Percentiles rank a stretch among this genome's conserved stretches.
These are phyloP conservation scores for Petunia secreta DNA, from an alignment of 257 asterid species.

Conservation along the genomic window DNA sequence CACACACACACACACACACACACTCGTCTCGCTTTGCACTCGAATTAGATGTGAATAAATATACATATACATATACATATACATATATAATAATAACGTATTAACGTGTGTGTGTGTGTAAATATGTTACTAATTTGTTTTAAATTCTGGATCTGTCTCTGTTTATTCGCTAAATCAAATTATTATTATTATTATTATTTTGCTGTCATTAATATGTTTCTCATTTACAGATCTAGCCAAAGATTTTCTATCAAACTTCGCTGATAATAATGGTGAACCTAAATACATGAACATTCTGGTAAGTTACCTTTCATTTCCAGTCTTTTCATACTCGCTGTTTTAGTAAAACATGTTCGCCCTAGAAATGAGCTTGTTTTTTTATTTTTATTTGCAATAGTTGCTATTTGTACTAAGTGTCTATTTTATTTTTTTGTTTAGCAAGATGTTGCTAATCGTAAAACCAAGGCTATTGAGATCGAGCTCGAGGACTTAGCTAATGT, in stretches of 20 bases:
- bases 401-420: background rate
- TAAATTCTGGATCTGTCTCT: background rate
- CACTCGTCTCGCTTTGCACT: background rate
- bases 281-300: slow-evolving; percentile 80
- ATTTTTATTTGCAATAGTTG: background rate
- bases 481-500: slow-evolving; percentile 81
- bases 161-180: no score
- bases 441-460: slow-evolving; percentile 90
- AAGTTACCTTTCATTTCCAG: slow-evolving; percentile 31
- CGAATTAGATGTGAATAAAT: no score
- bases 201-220: background rate
- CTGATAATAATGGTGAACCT: slow-evolving; percentile 70
- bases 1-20: slow-evolving; percentile 9
- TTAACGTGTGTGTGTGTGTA: background rate
- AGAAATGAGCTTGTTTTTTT: background rate
- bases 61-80: no score
- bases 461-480: slow-evolving; percentile 79
- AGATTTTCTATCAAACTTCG: slow-evolving; percentile 71
- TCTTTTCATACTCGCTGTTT: background rate
- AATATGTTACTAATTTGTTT: background rate
- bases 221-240: slow-evolving; percentile 61
- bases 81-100: no score
- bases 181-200: background rate
- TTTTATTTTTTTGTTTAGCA: slow-evolving; percentile 53
- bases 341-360: background rate